A percentile compares a stretch with the other conserved stretches of the same genome.
Evolutionary conservation across 495 filamentous ascomycete species (phyloP).

Genomic region (Paragyromitra xinjiangensis): DNA sequence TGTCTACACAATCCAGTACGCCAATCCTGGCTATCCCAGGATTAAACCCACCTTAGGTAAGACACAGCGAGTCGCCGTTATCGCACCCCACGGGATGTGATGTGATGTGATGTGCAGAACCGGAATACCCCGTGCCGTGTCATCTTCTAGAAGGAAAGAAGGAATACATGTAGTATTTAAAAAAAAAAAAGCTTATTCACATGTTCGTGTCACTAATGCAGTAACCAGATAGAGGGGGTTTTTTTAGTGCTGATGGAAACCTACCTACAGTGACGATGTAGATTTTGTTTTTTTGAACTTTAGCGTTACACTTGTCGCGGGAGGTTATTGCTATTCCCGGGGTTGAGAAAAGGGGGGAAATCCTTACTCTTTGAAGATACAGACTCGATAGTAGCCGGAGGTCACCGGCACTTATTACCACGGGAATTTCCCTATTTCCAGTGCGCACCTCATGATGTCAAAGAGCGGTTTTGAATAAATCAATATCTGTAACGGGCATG

Average conservation of each 20-base stretch:
- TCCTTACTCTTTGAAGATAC: too few species aligned
- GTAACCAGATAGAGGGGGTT: neutral
- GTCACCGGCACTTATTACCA: slow-evolving; percentile 15
- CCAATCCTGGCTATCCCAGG: too few species aligned
- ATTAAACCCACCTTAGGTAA: neutral
- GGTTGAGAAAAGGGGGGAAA: too few species aligned
- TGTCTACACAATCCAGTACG: too few species aligned
- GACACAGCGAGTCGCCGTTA: neutral
- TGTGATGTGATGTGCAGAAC: slow-evolving; percentile 7
- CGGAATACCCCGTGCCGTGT: slow-evolving; percentile 20
- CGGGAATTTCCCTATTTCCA: neutral
- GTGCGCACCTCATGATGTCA: slow-evolving; percentile 1
- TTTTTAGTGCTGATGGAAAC: slow-evolving; percentile 1
- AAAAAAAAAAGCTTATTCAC: slow-evolving; percentile 18
- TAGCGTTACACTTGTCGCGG: too few species aligned
- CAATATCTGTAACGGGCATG: slow-evolving; percentile 6
- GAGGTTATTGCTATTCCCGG: too few species aligned
- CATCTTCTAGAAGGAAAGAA: slow-evolving; percentile 31
- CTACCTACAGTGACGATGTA: too few species aligned
- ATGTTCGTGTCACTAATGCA: slow-evolving; percentile 6
- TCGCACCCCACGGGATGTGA: neutral
- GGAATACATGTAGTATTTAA: neutral
- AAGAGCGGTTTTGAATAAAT: slow-evolving; percentile 21
- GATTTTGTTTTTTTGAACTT: neutral
- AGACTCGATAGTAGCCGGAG: too few species aligned